Conservation (phyloP, 1,284 basidiomycete genomes). For the Trametes sp. region DNA sequence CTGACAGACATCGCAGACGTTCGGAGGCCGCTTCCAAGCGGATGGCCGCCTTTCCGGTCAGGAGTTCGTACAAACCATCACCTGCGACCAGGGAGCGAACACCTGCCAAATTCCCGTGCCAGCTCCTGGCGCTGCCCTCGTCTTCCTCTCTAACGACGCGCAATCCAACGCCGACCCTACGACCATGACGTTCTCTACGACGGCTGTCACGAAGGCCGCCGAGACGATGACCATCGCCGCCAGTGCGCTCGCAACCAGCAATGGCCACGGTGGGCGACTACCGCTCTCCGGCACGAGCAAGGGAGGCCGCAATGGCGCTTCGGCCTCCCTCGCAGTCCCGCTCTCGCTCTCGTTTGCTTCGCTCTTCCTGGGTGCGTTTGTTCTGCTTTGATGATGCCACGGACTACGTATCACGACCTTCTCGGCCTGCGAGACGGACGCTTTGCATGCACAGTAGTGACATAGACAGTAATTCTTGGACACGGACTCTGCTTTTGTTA, state of each 20-base stretch:
- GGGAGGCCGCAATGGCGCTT: constrained; percentile 37
- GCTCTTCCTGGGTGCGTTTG: neutral
- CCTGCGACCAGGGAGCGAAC: constrained; percentile 50
- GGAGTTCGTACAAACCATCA: constrained; percentile 48
- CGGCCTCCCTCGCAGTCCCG: neutral
- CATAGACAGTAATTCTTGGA: constrained; percentile 10
- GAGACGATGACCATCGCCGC: constrained; percentile 41
- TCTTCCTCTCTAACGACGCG: constrained; percentile 55
- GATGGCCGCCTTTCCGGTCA: constrained; percentile 56
- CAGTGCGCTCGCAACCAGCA: constrained; percentile 44
- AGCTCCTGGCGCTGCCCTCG: constrained; percentile 61
- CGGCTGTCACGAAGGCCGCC: constrained; percentile 35
- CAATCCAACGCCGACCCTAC: constrained; percentile 43
- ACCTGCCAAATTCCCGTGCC: constrained; percentile 56
- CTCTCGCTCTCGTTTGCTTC: constrained; percentile 1
- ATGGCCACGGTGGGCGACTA: constrained; percentile 39
- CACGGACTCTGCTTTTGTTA: neutral
- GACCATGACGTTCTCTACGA: constrained; percentile 51
- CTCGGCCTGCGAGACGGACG: constrained; percentile 4
- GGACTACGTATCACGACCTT: neutral
- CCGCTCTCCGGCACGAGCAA: constrained; percentile 44
- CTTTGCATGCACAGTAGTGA: constrained; percentile 4
- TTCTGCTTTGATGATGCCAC: constrained; percentile 2
- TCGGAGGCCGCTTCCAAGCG: constrained; percentile 67
- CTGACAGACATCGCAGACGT: constrained; percentile 54